A percentile compares a stretch with the other conserved stretches of the same genome.
phyloP scores from a whole-genome alignment of 2,329 filamentous ascomycete genomes.

The Colletotrichum destructivum region DNA sequence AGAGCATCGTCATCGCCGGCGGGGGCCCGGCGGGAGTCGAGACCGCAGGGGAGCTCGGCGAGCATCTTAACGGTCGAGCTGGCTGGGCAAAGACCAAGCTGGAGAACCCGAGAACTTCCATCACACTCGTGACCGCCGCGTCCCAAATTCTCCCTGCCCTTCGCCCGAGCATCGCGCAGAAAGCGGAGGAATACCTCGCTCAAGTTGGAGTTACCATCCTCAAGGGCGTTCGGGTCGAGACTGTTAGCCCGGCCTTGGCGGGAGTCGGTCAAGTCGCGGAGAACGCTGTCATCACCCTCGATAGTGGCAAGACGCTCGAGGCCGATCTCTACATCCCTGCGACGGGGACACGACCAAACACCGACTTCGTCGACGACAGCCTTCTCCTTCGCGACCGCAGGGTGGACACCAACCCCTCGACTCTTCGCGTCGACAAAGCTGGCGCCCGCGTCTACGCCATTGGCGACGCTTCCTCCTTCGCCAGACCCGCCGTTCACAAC shows the following conservation, averaged over 20 bases:
- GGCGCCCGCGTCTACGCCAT: slow-evolving; percentile 60
- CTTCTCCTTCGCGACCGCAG: slow-evolving; percentile 55
- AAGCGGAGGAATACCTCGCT: slow-evolving; percentile 58
- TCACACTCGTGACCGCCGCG: slow-evolving; percentile 60
- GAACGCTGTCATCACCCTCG: slow-evolving; percentile 55
- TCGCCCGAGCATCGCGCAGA: slow-evolving; percentile 54
- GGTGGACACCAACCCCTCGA: slow-evolving; percentile 54
- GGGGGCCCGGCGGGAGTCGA: slow-evolving; percentile 67
- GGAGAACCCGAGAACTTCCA: slow-evolving; percentile 54
- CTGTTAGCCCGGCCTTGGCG: slow-evolving; percentile 49
- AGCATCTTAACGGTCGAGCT: slow-evolving; percentile 63
- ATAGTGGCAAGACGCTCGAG: slow-evolving; percentile 55
- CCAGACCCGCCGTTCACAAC: slow-evolving; percentile 59
- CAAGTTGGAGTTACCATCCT: slow-evolving; percentile 63
- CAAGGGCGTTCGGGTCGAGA: slow-evolving; percentile 56
- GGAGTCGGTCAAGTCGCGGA: slow-evolving; percentile 48
- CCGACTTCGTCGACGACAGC: slow-evolving; percentile 52
- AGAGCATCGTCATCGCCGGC: slow-evolving; percentile 63
- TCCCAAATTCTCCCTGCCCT: slow-evolving; percentile 58
- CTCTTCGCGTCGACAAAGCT: slow-evolving; percentile 53
- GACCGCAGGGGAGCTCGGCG: slow-evolving; percentile 65
- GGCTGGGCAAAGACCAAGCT: slow-evolving; percentile 54
- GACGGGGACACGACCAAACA: slow-evolving; percentile 59
- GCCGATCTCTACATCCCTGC: slow-evolving; percentile 66
- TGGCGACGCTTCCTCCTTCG: slow-evolving; percentile 59